Percentiles rank a stretch among this genome's conserved stretches.
These are phyloP conservation scores for Pseudozyma sp. DNA, from an alignment of 1,284 basidiomycete genomes.

Conservation along the genomic window DNA sequence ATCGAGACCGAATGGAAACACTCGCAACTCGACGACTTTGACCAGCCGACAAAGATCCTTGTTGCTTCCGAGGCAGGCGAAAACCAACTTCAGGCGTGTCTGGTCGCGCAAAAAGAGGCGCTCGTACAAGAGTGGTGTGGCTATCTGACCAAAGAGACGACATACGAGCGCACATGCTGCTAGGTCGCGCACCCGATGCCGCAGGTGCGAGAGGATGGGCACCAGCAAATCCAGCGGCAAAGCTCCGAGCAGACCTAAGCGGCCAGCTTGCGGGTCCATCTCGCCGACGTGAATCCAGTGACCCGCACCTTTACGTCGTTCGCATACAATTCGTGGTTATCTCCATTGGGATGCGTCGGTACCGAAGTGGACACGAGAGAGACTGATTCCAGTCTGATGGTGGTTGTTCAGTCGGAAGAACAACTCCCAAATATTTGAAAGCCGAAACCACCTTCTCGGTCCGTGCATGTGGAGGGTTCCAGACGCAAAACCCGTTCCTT, in stretches of 20 bases:
- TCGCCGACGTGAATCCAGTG: conserved; percentile 1
- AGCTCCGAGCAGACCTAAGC: conserved; percentile 24
- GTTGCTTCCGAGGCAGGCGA: conserved; percentile 42
- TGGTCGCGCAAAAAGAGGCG: conserved; percentile 64
- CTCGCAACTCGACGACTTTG: conserved; percentile 59
- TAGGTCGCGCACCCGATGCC: conserved; percentile 54
- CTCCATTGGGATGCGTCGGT: background rate
- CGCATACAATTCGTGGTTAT: background rate
- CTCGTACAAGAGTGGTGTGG: conserved; percentile 60
- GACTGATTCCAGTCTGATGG: background rate
- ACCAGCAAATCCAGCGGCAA: conserved; percentile 60
- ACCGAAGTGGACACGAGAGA: background rate
- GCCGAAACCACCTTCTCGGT: background rate
- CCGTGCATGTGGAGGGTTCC: conserved; percentile 29
- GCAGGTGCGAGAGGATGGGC: conserved; percentile 48
- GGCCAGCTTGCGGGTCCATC: conserved; percentile 10
- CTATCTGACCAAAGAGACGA: conserved; percentile 34
- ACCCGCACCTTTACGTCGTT: conserved; percentile 13
- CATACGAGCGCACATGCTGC: conserved; percentile 54
- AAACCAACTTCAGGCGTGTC: conserved; percentile 55
- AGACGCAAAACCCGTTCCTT: background rate
- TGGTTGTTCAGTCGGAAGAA: background rate
- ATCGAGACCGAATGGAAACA: conserved; percentile 62
- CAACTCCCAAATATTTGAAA: background rate
- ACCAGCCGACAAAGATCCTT: conserved; percentile 50